Conservation (phyloP, 176 grass and related monocot species). For the Canna indica region DNA sequence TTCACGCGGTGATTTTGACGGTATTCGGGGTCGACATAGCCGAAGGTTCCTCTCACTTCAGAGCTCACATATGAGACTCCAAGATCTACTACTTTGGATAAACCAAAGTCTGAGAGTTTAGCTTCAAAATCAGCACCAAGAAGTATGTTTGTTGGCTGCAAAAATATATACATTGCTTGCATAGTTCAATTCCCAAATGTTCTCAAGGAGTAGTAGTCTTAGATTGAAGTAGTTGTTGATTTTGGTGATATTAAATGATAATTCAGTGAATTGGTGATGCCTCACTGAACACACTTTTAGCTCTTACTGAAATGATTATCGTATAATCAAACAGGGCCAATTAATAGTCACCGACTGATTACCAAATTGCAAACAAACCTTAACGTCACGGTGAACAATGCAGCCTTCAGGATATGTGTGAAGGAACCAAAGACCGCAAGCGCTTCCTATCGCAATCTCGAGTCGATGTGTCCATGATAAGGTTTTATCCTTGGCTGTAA, state of each 20-base stretch:
- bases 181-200: too few species aligned
- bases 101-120: constrained; percentile 51
- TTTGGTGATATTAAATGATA: too few species aligned
- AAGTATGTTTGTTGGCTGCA: constrained; percentile 66
- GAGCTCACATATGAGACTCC: constrained; percentile 50
- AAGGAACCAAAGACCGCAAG: constrained; percentile 67
- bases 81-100: constrained; percentile 46
- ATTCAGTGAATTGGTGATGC: too few species aligned
- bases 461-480: constrained; percentile 51
- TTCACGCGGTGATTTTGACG: constrained; percentile 56
- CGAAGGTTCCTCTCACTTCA: constrained; percentile 67
- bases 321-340: background rate
- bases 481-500: constrained; percentile 54
- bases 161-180: background rate
- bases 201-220: too few species aligned
- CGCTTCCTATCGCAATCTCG: constrained; percentile 48
- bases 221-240: too few species aligned
- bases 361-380: constrained; percentile 34
- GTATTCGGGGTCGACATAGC: constrained; percentile 69
- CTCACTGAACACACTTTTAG: too few species aligned
- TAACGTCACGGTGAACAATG: constrained; percentile 69
- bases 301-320: background rate
- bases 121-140: constrained; percentile 51
- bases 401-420: constrained; percentile 59
- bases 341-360: background rate